A percentile compares a stretch with the other conserved stretches of the same genome.
Conservation (phyloP, 2,329 filamentous ascomycete genomes). For the Paradendryphiella salina region DNA sequence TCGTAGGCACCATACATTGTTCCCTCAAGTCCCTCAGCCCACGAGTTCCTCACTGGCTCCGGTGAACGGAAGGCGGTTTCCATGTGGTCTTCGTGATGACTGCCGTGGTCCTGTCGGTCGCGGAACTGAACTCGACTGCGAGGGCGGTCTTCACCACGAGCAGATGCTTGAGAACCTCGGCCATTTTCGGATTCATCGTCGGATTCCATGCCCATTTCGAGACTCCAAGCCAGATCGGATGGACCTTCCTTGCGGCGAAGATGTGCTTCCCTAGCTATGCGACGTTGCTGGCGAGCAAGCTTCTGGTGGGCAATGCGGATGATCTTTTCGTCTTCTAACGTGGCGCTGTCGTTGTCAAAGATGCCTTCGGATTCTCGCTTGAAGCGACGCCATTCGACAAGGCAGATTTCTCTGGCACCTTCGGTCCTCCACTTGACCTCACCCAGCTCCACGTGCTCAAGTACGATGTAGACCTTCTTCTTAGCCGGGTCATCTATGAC, state of each 20-base stretch:
- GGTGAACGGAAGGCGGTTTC: constrained; percentile 42
- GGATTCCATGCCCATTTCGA: constrained; percentile 72
- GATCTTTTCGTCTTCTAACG: constrained; percentile 52
- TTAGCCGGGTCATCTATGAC: constrained; percentile 96
- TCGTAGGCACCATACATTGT: constrained; percentile 78
- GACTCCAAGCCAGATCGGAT: constrained; percentile 75
- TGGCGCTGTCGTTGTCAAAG: constrained; percentile 49
- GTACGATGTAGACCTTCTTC: constrained; percentile 97
- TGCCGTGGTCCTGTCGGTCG: constrained; percentile 25
- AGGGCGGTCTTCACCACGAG: constrained; percentile 24
- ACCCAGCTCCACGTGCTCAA: constrained; percentile 92
- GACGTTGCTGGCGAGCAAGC: constrained; percentile 52
- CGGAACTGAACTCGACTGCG: constrained; percentile 24
- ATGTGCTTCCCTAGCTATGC: constrained; percentile 44
- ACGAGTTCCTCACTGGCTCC: constrained; percentile 23
- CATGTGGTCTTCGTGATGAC: constrained; percentile 35
- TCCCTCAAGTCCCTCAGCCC: constrained; percentile 66
- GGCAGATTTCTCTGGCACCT: constrained; percentile 78
- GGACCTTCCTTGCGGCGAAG: constrained; percentile 33
- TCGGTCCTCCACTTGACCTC: constrained; percentile 94
- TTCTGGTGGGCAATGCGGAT: constrained; percentile 39
- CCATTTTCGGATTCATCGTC: constrained; percentile 53
- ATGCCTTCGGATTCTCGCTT: constrained; percentile 67
- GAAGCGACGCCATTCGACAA: constrained; percentile 78
- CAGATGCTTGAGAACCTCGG: constrained; percentile 33